Evolutionary conservation across 2,329 filamentous ascomycete genomes (phyloP), one percentile per base, ranked within the genome.

Genomic region (Ustilaginoidea virens): DNA sequence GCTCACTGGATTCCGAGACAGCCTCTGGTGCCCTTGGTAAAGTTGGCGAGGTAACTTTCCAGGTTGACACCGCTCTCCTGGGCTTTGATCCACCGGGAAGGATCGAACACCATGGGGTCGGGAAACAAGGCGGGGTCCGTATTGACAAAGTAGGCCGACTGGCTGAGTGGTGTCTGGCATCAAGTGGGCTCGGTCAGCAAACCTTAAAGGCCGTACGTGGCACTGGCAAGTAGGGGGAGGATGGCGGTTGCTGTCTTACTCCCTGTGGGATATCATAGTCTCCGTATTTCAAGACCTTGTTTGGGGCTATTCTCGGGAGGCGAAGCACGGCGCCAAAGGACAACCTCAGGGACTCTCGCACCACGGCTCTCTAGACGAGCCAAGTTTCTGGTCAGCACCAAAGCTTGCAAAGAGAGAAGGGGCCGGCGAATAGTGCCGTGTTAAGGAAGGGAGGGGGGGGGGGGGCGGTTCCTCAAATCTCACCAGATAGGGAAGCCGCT

Each of bases 401-500:
- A n/a, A n/a, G n/a, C n/a, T n/a, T n/a, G n/a, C n/a, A n/a, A n/a
- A n/a, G n/a, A n/a, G n/a, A n/a, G n/a, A n/a, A n/a, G n/a, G n/a
- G n/a, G n/a, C n/a, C n/a, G n/a, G n/a, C n/a, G n/a, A n/a, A n/a
- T n/a, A n/a, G n/a, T n/a, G n/a, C n/a, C n/a, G n/a, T n/a, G n/a
- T n/a, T n/a, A n/a, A n/a, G n/a, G n/a, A n/a, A n/a, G n/a, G n/a
- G n/a, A n/a, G n/a, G n/a, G n/a, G n/a, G n/a, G n/a, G n/a, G n/a
- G n/a, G n/a, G n/a, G n/a, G n/a, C n/a, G 21, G 12, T n/a, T 12
- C 27, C 14, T 19, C 11, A 20, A 22, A 3, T 27, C 29, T 12
- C 26, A 39, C 37, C 28, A 39, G 28, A 20, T 36, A 39, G 5
- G 36, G 34, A 9, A 37, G 30, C 5, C 11, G 15, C 20, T 38